A percentile compares a stretch with the other conserved stretches of the same genome.
Evolutionary conservation across 1,284 basidiomycete species (phyloP).

Genomic region (Somion occarium): DNA sequence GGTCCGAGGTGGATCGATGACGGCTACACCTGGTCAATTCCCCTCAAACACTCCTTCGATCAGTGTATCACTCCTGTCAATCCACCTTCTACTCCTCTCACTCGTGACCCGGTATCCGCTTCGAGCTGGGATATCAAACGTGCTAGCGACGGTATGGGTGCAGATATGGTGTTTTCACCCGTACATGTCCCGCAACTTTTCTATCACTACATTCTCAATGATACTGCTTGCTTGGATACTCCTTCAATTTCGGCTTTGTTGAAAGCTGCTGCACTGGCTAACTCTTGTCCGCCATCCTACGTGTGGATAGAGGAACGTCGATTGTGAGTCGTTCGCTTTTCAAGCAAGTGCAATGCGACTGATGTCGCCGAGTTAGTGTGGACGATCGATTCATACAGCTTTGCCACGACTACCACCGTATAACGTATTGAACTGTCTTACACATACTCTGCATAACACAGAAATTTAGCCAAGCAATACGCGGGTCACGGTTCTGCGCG

Average conservation of each 20-base stretch:
- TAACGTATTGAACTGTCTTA: neutral
- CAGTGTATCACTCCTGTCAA: neutral
- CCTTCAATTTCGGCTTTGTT: neutral
- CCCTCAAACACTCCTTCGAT: neutral
- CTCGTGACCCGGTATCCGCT: neutral
- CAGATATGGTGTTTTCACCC: neutral
- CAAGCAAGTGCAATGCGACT: neutral
- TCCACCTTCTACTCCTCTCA: neutral
- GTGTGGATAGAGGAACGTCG: neutral
- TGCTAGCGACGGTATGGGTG: neutral
- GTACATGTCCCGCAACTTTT: neutral
- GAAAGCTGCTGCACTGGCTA: neutral
- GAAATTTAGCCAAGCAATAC: too few relatives aligned
- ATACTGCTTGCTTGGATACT: neutral
- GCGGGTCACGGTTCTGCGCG: too few relatives aligned
- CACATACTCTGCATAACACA: too few relatives aligned
- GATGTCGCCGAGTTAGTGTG: neutral
- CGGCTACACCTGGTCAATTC: conserved; percentile 1
- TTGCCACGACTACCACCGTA: neutral
- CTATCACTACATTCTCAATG: neutral
- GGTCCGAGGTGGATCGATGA: conserved; percentile 1
- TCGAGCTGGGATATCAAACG: neutral
- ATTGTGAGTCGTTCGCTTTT: neutral
- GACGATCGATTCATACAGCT: neutral
- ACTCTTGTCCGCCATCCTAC: neutral